Conservation (phyloP, 441 rosid species). For the Viola pubescens region DNA sequence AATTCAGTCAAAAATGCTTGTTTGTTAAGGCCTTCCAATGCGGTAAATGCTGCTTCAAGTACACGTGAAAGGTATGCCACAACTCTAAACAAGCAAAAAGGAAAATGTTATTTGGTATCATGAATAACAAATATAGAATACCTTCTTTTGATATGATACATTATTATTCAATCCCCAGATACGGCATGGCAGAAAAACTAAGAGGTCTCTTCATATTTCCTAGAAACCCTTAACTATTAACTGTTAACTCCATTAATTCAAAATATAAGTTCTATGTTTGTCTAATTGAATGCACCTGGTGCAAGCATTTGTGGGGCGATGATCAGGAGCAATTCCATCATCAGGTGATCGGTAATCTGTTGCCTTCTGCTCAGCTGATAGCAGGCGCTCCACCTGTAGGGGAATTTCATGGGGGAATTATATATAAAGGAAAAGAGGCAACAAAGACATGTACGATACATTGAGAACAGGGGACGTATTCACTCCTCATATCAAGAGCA, state of each 20-base stretch:
- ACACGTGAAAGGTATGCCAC: conserved; percentile 98
- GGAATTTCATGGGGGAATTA: conserved; percentile 9
- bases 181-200: neutral
- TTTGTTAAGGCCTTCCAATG: conserved; percentile 94
- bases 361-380: conserved; percentile 89
- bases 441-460: conserved; percentile 9
- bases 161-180: too few relatives aligned
- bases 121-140: neutral
- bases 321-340: conserved; percentile 92
- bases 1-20: conserved; percentile 94
- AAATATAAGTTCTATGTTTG: conserved; percentile 11
- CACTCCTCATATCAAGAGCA: too few relatives aligned
- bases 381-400: conserved; percentile 78
- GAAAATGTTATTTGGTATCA: neutral
- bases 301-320: conserved; percentile 98
- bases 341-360: conserved; percentile 91
- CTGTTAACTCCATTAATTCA: neutral
- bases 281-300: conserved; percentile 47
- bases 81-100: conserved; percentile 42
- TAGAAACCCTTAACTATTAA: neutral
- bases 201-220: neutral
- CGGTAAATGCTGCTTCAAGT: conserved; percentile 95
- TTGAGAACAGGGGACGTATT: neutral
- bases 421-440: neutral
- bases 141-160: too few relatives aligned